phyloP scores from a whole-genome alignment of 169 alveolate species.

The Theileria parva region DNA sequence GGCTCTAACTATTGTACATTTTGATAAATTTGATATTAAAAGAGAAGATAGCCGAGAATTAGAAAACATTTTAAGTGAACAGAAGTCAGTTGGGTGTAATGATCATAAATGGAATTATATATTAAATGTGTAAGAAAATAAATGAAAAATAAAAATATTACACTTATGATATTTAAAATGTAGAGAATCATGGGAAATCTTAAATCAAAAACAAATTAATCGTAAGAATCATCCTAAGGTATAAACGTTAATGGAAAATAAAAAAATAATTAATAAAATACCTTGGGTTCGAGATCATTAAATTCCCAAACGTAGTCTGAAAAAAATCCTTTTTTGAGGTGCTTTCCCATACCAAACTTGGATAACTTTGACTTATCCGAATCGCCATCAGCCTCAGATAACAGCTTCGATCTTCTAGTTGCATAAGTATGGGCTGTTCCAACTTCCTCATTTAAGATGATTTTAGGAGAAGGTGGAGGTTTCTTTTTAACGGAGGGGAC shows the following conservation, averaged over 20 bases:
- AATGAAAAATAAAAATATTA: neutral
- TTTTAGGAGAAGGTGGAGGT: slow-evolving; percentile 36
- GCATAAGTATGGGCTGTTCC: slow-evolving; percentile 57
- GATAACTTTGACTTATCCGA: neutral
- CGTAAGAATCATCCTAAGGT: slow-evolving; percentile 18
- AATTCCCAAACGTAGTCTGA: slow-evolving; percentile 70
- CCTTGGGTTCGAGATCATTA: slow-evolving; percentile 40
- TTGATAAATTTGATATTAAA: slow-evolving; percentile 5
- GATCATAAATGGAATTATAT: neutral
- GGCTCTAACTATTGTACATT: slow-evolving; percentile 7
- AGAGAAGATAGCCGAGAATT: neutral
- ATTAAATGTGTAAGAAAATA: neutral
- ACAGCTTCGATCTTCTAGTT: slow-evolving; percentile 51
- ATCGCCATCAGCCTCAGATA: slow-evolving; percentile 19
- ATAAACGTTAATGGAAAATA: neutral
- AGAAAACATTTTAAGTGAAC: neutral
- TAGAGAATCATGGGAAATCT: neutral
- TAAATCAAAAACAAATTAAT: neutral
- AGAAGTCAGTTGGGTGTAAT: neutral
- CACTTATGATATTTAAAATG: neutral
- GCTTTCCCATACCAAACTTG: slow-evolving; percentile 46
- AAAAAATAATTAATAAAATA: neutral
- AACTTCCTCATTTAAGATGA: slow-evolving; percentile 18
- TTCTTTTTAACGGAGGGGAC: slow-evolving; percentile 35
- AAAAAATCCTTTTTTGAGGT: slow-evolving; percentile 61